Percentiles rank a stretch among this genome's conserved stretches.
phyloP scores from a whole-genome alignment of 2,329 filamentous ascomycete species.

The Sordariomycetes sp. region DNA sequence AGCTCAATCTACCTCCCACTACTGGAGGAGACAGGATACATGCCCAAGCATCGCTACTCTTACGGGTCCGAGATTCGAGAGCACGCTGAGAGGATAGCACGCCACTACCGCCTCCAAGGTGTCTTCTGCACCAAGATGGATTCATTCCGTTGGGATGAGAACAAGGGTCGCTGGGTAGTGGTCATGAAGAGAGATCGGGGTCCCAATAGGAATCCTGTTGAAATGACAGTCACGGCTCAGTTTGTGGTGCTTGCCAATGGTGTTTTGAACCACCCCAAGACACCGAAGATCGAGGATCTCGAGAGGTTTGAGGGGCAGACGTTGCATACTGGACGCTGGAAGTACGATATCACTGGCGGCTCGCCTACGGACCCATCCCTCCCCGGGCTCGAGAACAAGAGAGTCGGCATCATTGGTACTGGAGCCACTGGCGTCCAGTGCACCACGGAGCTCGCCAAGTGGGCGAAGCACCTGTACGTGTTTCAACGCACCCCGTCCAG shows the following conservation, averaged over 20 bases:
- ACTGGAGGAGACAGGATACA: slow-evolving; percentile 50
- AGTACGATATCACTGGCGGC: slow-evolving; percentile 33
- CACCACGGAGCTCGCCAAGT: slow-evolving; percentile 33
- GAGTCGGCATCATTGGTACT: slow-evolving; percentile 39
- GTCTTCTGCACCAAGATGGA: slow-evolving; percentile 33
- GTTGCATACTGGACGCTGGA: slow-evolving; percentile 37
- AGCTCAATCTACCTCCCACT: slow-evolving; percentile 50
- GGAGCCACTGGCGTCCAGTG: slow-evolving; percentile 38
- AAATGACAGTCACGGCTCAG: slow-evolving; percentile 24
- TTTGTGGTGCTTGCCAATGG: slow-evolving; percentile 30
- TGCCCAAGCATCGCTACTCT: slow-evolving; percentile 41
- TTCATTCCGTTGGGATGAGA: slow-evolving; percentile 36
- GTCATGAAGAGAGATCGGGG: slow-evolving; percentile 14
- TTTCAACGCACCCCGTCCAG: slow-evolving; percentile 45
- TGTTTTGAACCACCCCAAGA: slow-evolving; percentile 27
- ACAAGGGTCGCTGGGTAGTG: slow-evolving; percentile 12
- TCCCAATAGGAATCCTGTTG: slow-evolving; percentile 6
- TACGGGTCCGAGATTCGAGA: slow-evolving; percentile 30
- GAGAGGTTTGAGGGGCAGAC: slow-evolving; percentile 29
- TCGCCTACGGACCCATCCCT: slow-evolving; percentile 25
- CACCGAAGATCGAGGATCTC: slow-evolving; percentile 30
- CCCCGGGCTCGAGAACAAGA: slow-evolving; percentile 34
- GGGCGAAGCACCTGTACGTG: slow-evolving; percentile 41
- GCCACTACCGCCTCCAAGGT: slow-evolving; percentile 25
- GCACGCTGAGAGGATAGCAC: slow-evolving; percentile 31